Evolutionary conservation across 768 basidiomycete genomes (phyloP).

Genomic region (Phaeotremella skinneri): DNA sequence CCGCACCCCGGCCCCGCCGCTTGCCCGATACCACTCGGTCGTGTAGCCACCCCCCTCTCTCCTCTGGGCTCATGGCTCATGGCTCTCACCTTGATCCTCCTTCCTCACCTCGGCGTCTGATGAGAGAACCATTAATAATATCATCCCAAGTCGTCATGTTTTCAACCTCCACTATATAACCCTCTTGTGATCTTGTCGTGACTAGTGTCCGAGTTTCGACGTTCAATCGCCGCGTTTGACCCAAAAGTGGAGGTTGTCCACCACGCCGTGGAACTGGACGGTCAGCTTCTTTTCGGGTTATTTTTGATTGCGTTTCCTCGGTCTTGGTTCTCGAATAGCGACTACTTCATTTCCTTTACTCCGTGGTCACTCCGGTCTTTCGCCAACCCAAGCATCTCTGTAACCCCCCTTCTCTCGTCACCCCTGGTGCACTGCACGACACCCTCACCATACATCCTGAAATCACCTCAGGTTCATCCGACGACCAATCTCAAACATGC

Average conservation of each 20-base stretch:
- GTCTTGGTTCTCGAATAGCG: background rate
- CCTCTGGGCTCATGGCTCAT: too few relatives aligned
- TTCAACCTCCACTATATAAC: too few relatives aligned
- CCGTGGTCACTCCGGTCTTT: background rate
- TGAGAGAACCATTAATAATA: too few relatives aligned
- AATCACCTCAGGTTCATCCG: conserved; percentile 5
- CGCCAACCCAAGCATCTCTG: conserved; percentile 6
- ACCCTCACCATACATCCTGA: background rate
- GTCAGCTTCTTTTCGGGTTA: background rate
- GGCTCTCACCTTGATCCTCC: too few relatives aligned
- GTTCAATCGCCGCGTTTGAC: too few relatives aligned
- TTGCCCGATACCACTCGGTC: too few relatives aligned
- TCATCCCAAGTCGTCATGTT: too few relatives aligned
- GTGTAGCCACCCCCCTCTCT: too few relatives aligned
- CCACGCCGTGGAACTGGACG: background rate
- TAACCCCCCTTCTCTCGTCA: conserved; percentile 1
- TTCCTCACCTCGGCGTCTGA: too few relatives aligned
- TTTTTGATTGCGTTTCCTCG: background rate
- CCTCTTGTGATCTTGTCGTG: too few relatives aligned
- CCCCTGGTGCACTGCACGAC: background rate
- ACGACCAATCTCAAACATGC: conserved; percentile 1
- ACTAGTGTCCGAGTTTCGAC: too few relatives aligned
- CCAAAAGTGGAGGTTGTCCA: conserved; percentile 19
- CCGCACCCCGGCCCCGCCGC: too few relatives aligned
- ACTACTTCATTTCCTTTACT: background rate